Evolutionary conservation across 176 grass and related monocot species (phyloP).

Genomic region (Cenchrus purpureus): DNA sequence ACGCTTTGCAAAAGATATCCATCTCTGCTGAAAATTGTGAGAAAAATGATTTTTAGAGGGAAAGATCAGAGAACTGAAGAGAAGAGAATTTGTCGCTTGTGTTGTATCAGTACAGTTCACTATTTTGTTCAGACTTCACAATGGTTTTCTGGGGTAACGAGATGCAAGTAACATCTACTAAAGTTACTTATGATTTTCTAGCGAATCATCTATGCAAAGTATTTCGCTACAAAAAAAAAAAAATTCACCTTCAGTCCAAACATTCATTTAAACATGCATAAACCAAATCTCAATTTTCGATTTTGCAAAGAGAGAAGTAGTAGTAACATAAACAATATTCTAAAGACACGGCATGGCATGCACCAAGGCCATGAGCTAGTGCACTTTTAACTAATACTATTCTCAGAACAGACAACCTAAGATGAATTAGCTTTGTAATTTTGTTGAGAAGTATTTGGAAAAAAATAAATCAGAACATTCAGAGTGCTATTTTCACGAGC

Average conservation of each 20-base stretch:
- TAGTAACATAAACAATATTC: too few species aligned
- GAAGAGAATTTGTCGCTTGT: not conserved
- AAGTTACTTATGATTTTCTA: not conserved
- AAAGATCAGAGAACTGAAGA: not conserved
- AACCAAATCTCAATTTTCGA: too few species aligned
- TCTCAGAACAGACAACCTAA: not conserved
- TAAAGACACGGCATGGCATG: too few species aligned
- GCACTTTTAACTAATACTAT: too few species aligned
- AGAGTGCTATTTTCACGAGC: not conserved
- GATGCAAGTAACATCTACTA: not conserved
- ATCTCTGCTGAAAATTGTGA: not conserved
- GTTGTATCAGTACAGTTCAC: not conserved
- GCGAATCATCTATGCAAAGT: too few species aligned
- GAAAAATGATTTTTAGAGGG: too few species aligned
- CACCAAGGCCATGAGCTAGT: too few species aligned
- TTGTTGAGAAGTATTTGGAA: not conserved
- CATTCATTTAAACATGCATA: too few species aligned
- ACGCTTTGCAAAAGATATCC: not conserved
- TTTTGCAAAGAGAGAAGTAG: too few species aligned
- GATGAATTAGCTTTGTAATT: not conserved
- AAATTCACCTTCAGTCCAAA: too few species aligned
- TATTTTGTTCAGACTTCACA: not conserved
- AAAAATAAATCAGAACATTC: not conserved
- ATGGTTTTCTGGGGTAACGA: not conserved
- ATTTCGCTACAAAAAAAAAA: too few species aligned